phyloP scores from a whole-genome alignment of 179 eudicot species.

The Drosera spatulata region DNA sequence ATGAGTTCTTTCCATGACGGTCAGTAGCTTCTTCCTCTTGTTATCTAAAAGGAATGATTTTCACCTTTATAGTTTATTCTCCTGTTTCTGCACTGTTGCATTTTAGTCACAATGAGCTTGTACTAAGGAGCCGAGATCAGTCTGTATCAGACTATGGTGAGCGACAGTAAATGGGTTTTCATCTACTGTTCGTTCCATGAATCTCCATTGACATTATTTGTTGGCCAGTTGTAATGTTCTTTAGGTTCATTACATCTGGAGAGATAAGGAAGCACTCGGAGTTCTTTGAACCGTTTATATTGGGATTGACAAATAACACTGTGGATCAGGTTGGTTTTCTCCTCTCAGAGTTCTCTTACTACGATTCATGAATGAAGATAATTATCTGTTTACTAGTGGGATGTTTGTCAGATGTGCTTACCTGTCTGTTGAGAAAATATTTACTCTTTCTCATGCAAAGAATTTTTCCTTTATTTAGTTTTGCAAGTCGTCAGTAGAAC shows the following conservation, averaged over 20 bases:
- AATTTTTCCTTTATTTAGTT: conserved; percentile 28
- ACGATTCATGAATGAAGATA: too few species aligned
- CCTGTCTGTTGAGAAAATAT: too few species aligned
- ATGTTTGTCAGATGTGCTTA: too few species aligned
- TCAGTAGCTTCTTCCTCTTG: not conserved
- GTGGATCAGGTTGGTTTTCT: conserved; percentile 76
- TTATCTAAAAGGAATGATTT: too few species aligned
- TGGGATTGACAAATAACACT: conserved; percentile 72
- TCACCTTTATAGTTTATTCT: too few species aligned
- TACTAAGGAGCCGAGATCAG: conserved; percentile 79
- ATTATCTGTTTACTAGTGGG: too few species aligned
- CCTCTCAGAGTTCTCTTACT: too few species aligned
- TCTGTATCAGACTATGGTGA: conserved; percentile 84
- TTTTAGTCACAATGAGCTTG: conserved; percentile 77
- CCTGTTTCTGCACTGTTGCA: conserved; percentile 2
- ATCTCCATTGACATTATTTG: conserved; percentile 17
- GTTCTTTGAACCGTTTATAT: conserved; percentile 90
- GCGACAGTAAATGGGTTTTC: conserved; percentile 13
- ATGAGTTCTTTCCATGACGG: not conserved
- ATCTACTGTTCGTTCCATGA: conserved; percentile 2
- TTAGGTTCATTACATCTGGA: conserved; percentile 94
- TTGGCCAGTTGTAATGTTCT: conserved; percentile 89
- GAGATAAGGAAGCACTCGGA: conserved; percentile 82
- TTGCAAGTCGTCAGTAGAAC: conserved; percentile 96
- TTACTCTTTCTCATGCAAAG: not conserved